phyloP scores from a whole-genome alignment of 352 stramenopile species.

The Phytophthora podocarpi region DNA sequence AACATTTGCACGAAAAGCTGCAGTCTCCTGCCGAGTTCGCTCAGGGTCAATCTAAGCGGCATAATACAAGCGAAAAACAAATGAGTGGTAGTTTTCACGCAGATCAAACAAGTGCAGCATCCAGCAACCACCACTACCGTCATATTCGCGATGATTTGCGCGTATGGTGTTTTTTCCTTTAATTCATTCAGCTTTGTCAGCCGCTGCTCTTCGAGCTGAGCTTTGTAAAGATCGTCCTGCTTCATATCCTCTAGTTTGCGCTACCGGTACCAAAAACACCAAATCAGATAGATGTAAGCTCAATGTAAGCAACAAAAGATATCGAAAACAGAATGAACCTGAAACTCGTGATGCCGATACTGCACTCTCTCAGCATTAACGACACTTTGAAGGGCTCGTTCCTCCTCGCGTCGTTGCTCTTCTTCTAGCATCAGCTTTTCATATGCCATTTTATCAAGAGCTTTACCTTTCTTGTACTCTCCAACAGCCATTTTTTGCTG shows the following conservation, averaged over 20 bases:
- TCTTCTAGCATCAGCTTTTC: slow-evolving; percentile 47
- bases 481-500: slow-evolving; percentile 57
- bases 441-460: slow-evolving; percentile 47
- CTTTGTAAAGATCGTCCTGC: slow-evolving; percentile 33
- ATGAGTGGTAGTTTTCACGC: no score
- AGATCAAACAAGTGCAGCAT: no score
- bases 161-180: slow-evolving; percentile 74
- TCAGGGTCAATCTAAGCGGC: slow-evolving; percentile 70
- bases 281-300: background rate
- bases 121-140: no score
- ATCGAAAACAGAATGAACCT: slow-evolving; percentile 38
- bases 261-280: slow-evolving; percentile 35
- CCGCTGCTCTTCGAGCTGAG: slow-evolving; percentile 38
- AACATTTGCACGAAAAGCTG: slow-evolving; percentile 69
- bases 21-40: slow-evolving; percentile 71
- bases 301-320: background rate
- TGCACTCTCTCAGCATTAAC: slow-evolving; percentile 73
- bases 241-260: slow-evolving; percentile 58
- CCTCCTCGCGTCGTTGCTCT: slow-evolving; percentile 36
- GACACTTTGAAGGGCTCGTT: slow-evolving; percentile 38
- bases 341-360: slow-evolving; percentile 58
- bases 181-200: slow-evolving; percentile 58
- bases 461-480: slow-evolving; percentile 62
- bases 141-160: slow-evolving; percentile 63
- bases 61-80: no score